Evolutionary conservation across 2,329 filamentous ascomycete species (phyloP).

Genomic region (Leptosphaerulina australis): DNA sequence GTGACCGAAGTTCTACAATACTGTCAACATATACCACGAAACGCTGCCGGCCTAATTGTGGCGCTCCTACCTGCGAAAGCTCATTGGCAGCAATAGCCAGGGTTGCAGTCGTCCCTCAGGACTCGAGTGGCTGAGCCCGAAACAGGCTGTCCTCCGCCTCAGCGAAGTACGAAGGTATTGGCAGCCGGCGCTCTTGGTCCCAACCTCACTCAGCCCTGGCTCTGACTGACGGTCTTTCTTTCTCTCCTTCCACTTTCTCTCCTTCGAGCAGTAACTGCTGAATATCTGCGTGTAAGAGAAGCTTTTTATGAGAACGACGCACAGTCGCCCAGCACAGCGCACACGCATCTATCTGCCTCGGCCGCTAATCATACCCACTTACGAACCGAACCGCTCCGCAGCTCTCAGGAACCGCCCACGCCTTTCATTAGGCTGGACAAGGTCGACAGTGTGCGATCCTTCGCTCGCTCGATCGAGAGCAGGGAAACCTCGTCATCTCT

Average conservation of each 20-base stretch:
- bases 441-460: conserved; percentile 15
- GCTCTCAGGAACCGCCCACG: conserved; percentile 17
- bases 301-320: not conserved
- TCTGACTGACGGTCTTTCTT: conserved; percentile 11
- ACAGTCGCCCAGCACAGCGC: conserved; percentile 6
- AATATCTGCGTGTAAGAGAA: not conserved
- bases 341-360: conserved; percentile 13
- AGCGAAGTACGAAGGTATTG: conserved; percentile 22
- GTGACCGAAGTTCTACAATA: conserved; percentile 16
- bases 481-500: not conserved
- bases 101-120: conserved; percentile 12
- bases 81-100: conserved; percentile 14
- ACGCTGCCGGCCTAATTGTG: conserved; percentile 13
- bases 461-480: conserved; percentile 3
- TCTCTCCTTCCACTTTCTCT: not conserved
- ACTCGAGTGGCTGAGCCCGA: conserved; percentile 18
- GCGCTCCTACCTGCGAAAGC: conserved; percentile 6
- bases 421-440: conserved; percentile 14
- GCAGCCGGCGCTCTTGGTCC: conserved; percentile 14
- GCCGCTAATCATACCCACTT: conserved; percentile 20
- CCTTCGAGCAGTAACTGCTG: not conserved
- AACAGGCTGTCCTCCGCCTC: conserved; percentile 20
- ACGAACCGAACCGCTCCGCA: conserved; percentile 19
- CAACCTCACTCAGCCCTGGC: conserved; percentile 19
- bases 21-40: conserved; percentile 3